Evolutionary conservation across 768 basidiomycete genomes (phyloP).

Genomic region (Agaricus blazei): DNA sequence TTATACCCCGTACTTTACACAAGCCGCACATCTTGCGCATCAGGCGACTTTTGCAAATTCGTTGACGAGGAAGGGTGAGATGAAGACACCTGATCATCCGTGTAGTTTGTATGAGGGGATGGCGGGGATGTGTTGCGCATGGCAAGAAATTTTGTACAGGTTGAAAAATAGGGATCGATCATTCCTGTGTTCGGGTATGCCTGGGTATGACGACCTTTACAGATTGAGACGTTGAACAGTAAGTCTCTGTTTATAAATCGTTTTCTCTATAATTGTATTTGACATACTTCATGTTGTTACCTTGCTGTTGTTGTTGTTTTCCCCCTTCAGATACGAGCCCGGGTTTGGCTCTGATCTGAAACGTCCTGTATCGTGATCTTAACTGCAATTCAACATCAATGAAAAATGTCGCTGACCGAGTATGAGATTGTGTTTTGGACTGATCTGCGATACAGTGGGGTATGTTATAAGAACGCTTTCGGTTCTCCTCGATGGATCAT

Average conservation of each 20-base stretch:
- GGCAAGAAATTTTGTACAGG: conserved; percentile 37
- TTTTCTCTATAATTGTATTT: background rate
- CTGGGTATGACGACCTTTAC: conserved; percentile 35
- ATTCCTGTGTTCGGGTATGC: conserved; percentile 27
- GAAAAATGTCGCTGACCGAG: too few species aligned
- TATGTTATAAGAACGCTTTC: too few species aligned
- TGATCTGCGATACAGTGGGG: too few species aligned
- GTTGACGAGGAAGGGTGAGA: conserved; percentile 31
- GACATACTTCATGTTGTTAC: background rate
- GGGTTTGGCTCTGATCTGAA: too few species aligned
- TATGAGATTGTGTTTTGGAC: too few species aligned
- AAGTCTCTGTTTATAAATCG: background rate
- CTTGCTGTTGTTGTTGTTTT: background rate
- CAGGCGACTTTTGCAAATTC: conserved; percentile 31
- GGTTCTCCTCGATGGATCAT: too few species aligned
- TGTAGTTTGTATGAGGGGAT: conserved; percentile 56
- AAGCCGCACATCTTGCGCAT: conserved; percentile 44
- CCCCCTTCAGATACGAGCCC: too few species aligned
- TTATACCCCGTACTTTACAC: conserved; percentile 23
- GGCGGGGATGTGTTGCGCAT: conserved; percentile 56
- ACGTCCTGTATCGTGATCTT: too few species aligned
- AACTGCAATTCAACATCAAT: too few species aligned
- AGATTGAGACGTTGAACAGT: background rate
- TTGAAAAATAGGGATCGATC: conserved; percentile 16
- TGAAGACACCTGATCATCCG: conserved; percentile 44